Conservation (phyloP, 2,329 filamentous ascomycete genomes). For the Neocatenulostroma microsporum region DNA sequence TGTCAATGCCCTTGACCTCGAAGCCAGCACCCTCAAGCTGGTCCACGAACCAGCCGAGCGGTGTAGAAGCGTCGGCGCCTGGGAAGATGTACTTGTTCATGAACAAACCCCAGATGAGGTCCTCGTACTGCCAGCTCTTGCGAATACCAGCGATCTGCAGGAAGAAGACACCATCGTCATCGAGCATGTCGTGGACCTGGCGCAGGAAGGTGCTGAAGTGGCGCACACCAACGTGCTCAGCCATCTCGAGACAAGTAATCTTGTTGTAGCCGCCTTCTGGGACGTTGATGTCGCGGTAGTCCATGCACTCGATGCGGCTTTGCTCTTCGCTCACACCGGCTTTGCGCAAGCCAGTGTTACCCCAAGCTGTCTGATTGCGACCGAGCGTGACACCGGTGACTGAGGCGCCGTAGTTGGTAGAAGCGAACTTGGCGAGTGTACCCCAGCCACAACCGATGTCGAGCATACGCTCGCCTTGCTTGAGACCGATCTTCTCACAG, state of each 20-base stretch:
- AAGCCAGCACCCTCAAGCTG: conserved; percentile 79
- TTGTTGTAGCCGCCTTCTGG: conserved; percentile 70
- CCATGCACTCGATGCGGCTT: conserved; percentile 87
- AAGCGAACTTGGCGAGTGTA: conserved; percentile 87
- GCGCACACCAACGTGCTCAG: conserved; percentile 93
- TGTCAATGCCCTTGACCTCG: conserved; percentile 87
- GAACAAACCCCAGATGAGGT: conserved; percentile 95
- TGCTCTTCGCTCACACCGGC: conserved; percentile 78
- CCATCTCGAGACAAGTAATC: conserved; percentile 97
- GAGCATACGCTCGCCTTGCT: conserved; percentile 73
- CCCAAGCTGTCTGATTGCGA: conserved; percentile 94
- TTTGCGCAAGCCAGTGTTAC: conserved; percentile 79
- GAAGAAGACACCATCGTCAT: conserved; percentile 94
- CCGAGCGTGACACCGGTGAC: conserved; percentile 89
- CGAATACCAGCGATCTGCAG: conserved; percentile 90
- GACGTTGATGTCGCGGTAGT: conserved; percentile 89
- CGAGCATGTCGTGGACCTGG: conserved; percentile 90
- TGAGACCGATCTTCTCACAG: conserved; percentile 86
- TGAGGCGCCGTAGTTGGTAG: conserved; percentile 78
- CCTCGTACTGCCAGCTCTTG: conserved; percentile 95
- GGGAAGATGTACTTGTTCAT: conserved; percentile 99
- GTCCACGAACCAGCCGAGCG: conserved; percentile 78
- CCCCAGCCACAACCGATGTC: conserved; percentile 99
- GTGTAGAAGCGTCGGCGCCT: conserved; percentile 89
- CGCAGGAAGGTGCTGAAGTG: conserved; percentile 73